Base-by-base conservation (phyloP, 345 rosid genomes). In the Physaria fendleri region DNA sequence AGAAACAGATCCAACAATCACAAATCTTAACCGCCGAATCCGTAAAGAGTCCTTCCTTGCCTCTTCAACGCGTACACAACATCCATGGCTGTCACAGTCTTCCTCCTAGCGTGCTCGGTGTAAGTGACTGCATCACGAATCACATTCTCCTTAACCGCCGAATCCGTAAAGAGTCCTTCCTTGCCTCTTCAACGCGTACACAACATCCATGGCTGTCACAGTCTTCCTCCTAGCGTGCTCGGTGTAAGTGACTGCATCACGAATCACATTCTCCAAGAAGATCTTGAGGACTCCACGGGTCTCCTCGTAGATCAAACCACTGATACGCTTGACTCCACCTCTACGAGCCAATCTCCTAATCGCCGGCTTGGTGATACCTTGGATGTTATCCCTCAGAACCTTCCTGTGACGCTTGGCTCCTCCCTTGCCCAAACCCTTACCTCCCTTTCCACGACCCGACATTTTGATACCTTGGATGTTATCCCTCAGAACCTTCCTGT, bases 381-480 rank as follows among this genome's bases (percentile, higher is more conserved):
- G 72, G 72, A 68, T 68, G 46, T 68, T 68, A 15, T 68, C 72
- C 23, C 66, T 68, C 17, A 68, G 25, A 23, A 68, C 72, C 54
- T 68, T 68, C 32, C 66, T 59, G 72, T 68, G 72, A 33, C 66
- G 65, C 66, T 68, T 68, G 0, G 66, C 72, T 44, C 72, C 72
- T 49, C 72, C 66, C 35, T 68, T 59, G 0, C 72, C 72, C 28
- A 68, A 53, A 0, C 72, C 72, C 2, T 68, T 68, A 17, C 72
- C 72, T 68, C 72, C 72, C 39, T 68, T 68, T 30, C 72, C 72
- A 30, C 72, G 59, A 1, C 66, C 72, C 0, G 72, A 68, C 66
- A 68, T 68, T 48, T 46, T n/a, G n/a, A 68, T 68, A 30, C 72
- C 72, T 15, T 68, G 72, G 72, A 68, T 68, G 46, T 68, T 68